Conservation (phyloP, 495 filamentous ascomycete species). For the Penicillium atrosanguineum region DNA sequence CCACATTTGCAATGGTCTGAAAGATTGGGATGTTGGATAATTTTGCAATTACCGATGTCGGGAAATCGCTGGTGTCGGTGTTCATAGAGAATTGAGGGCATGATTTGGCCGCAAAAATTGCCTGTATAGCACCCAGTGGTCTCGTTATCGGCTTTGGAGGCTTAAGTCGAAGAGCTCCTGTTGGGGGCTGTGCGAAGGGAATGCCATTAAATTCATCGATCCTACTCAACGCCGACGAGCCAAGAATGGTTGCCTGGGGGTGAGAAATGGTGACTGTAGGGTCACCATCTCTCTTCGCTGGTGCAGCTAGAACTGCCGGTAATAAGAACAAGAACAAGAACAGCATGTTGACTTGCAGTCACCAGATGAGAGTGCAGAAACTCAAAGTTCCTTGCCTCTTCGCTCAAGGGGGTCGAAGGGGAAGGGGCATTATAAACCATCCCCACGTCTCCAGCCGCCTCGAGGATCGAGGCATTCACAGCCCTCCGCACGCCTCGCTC, state of each 20-base stretch:
- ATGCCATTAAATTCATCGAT: constrained; percentile 61
- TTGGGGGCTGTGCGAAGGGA: constrained; percentile 62
- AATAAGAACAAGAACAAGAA: background rate
- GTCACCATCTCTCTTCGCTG: constrained; percentile 21
- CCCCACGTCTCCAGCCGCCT: background rate
- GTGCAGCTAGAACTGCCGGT: constrained; percentile 11
- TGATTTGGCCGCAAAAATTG: constrained; percentile 43
- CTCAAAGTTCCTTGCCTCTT: background rate
- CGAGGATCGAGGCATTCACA: background rate
- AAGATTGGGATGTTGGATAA: constrained; percentile 58
- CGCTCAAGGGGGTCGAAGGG: background rate
- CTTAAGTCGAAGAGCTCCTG: constrained; percentile 56
- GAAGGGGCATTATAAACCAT: background rate
- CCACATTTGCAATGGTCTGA: constrained; percentile 42
- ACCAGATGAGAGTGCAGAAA: background rate
- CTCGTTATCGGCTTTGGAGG: constrained; percentile 53
- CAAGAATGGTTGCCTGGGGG: constrained; percentile 51
- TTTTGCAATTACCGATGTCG: constrained; percentile 45
- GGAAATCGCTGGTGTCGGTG: constrained; percentile 36
- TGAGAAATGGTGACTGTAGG: constrained; percentile 46
- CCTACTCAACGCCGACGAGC: constrained; percentile 23
- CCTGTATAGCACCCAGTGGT: constrained; percentile 50
- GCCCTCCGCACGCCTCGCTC: background rate
- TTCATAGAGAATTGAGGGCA: constrained; percentile 54
- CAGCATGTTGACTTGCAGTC: constrained; percentile 8